Base-by-base conservation (phyloP, 371 early-diverging fungal genomes). In the Rhizopus delemar region DNA sequence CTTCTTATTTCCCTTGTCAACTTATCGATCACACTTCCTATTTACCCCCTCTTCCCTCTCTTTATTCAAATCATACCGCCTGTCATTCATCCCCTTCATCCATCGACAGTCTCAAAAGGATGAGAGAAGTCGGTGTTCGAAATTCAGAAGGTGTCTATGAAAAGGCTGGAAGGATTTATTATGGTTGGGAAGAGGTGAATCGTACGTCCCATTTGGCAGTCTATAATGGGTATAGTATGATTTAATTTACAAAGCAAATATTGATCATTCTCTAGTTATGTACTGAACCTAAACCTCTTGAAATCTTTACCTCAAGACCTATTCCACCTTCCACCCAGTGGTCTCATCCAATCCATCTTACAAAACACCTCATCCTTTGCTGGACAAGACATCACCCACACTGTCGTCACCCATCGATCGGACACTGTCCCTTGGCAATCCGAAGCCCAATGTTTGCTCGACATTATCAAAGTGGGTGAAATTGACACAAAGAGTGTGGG, bases 1-100 rank as follows among this genome's bases (percentile, higher is more conserved):
- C 74, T 6, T 78, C 75, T 43, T 88, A 87, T 53, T 93, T 91
- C 63, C 93, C 93, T 9, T 93, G 93, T 52, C 81, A 81, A 2
- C 60, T 85, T 13, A 69, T 80, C 28, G 77, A 75, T 57, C 65
- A 80, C 28, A 70, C 71, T 55, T 62, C 60, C 22, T 43, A 73
- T 11, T 66, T 67, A 15, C 31, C 64, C 2, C 78, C 81, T 4
- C 75, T 78, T 64, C 77, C 80, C n/a, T 51, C 68, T n/a, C 68
- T 73, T 32, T 84, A 83, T 34, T 28, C 74, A 3, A 59, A 59
- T n/a, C 74, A 77, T 45, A 75, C 82, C 35, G 87, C 85, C 9
- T 93, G 93, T 65, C 93, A 93, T 73, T 66, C 80, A 28, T 70
- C 77, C 0, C 66, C 75, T 2, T 49, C 63, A 3, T 73, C 84